Percentiles rank a stretch among this genome's conserved stretches.
Evolutionary conservation across 208 protist genomes (phyloP).

Genomic region (Leishmania guyanensis): DNA sequence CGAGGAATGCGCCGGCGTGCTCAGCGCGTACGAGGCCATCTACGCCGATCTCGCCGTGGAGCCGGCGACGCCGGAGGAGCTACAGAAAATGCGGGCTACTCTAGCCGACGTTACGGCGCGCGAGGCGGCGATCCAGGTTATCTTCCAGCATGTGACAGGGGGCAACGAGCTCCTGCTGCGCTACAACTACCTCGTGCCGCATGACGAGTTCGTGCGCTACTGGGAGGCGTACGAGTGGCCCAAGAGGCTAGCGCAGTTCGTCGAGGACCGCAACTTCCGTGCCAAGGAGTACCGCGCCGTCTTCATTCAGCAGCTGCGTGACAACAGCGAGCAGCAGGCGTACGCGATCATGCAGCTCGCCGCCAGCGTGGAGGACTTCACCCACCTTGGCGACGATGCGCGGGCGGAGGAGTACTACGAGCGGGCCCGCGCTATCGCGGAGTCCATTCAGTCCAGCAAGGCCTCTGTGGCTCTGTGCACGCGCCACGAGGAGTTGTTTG

Average conservation of each 20-base stretch:
- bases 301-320: constrained; percentile 90
- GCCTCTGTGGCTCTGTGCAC: constrained; percentile 83
- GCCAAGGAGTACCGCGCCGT: constrained; percentile 91
- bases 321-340: constrained; percentile 86
- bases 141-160: constrained; percentile 73
- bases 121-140: constrained; percentile 70
- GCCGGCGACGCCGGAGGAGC: constrained; percentile 89
- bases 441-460: constrained; percentile 69
- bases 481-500: constrained; percentile 90
- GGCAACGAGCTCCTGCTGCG: constrained; percentile 86
- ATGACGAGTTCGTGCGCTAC: constrained; percentile 83
- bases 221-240: constrained; percentile 92
- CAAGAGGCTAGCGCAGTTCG: constrained; percentile 84
- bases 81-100: constrained; percentile 82
- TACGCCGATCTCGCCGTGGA: constrained; percentile 72
- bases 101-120: constrained; percentile 75
- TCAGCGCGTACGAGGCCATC: constrained; percentile 76
- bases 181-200: constrained; percentile 75
- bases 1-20: constrained; percentile 64
- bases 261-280: constrained; percentile 90
- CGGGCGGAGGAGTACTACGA: constrained; percentile 91
- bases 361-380: constrained; percentile 85
- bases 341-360: constrained; percentile 82
- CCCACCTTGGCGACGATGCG: constrained; percentile 83
- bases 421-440: constrained; percentile 73